Evolutionary conservation across 2,329 filamentous ascomycete genomes (phyloP).

Genomic region (Balansia obtecta): DNA sequence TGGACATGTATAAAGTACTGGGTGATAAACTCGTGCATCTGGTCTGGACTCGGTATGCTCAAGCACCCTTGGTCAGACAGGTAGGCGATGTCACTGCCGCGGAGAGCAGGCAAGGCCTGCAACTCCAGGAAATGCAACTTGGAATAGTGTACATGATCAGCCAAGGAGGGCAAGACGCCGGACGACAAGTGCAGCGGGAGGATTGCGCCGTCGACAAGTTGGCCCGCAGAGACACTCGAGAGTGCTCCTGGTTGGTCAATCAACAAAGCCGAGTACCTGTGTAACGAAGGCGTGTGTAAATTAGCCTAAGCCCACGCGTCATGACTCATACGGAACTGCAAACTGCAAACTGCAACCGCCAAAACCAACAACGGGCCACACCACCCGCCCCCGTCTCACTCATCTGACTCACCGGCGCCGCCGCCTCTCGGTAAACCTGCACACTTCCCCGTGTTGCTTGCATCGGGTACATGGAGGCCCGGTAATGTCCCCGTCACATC

Average conservation of each 20-base stretch:
- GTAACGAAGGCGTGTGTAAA: too few relatives aligned
- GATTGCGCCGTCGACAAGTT: neutral
- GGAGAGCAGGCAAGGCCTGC: neutral
- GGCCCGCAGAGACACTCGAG: neutral
- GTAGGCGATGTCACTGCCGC: neutral
- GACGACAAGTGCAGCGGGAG: neutral
- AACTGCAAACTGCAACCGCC: too few relatives aligned
- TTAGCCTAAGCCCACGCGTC: too few relatives aligned
- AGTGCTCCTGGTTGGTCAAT: neutral
- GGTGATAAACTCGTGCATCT: neutral
- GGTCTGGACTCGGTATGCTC: neutral
- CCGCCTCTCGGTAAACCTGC: neutral
- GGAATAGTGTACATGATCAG: neutral
- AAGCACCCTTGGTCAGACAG: neutral
- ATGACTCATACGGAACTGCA: too few relatives aligned
- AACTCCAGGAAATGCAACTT: neutral
- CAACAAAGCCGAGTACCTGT: neutral
- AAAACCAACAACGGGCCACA: too few relatives aligned
- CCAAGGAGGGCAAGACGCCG: neutral
- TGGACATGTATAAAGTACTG: conserved; percentile 2
- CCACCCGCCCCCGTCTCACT: neutral
- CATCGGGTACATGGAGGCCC: neutral
- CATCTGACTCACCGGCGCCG: neutral
- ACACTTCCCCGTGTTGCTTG: neutral
- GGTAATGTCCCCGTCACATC: neutral